Evolutionary conservation across 2,329 filamentous ascomycete genomes (phyloP).

Genomic region (Clonostachys byssicola): DNA sequence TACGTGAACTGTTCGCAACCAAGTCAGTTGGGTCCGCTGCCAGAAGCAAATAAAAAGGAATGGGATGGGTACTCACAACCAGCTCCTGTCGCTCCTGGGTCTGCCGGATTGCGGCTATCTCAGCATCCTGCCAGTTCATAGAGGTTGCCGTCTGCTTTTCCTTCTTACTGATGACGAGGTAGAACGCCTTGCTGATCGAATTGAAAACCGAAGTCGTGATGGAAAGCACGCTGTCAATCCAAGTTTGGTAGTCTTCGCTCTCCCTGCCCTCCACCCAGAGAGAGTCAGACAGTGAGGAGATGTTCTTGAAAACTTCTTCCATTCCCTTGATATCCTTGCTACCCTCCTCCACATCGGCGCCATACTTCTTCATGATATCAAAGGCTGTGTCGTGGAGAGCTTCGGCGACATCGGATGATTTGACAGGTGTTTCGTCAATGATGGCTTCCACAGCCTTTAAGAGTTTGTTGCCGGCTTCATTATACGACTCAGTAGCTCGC

Average conservation of each 20-base stretch:
- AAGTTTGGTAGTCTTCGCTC: constrained; percentile 31
- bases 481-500: neutral
- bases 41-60: constrained; percentile 2
- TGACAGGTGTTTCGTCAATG: neutral
- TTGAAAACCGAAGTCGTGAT: constrained; percentile 10
- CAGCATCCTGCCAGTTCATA: constrained; percentile 10
- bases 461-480: neutral
- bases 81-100: constrained; percentile 2
- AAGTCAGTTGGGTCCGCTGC: no score
- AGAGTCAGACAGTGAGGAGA: neutral
- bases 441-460: no score
- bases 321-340: neutral
- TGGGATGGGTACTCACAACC: constrained; percentile 10
- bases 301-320: neutral
- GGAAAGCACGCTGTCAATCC: constrained; percentile 29
- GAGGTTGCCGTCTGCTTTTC: neutral
- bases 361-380: neutral
- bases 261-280: neutral
- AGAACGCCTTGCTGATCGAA: constrained; percentile 5
- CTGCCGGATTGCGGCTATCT: constrained; percentile 6
- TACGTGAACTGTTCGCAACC: constrained; percentile 20
- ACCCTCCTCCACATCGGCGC: neutral
- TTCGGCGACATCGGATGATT: neutral
- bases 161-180: constrained; percentile 1
- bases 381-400: neutral